These are phyloP conservation scores for Boletus rubropictus DNA, from an alignment of 768 basidiomycete species.

Conservation along the genomic window DNA sequence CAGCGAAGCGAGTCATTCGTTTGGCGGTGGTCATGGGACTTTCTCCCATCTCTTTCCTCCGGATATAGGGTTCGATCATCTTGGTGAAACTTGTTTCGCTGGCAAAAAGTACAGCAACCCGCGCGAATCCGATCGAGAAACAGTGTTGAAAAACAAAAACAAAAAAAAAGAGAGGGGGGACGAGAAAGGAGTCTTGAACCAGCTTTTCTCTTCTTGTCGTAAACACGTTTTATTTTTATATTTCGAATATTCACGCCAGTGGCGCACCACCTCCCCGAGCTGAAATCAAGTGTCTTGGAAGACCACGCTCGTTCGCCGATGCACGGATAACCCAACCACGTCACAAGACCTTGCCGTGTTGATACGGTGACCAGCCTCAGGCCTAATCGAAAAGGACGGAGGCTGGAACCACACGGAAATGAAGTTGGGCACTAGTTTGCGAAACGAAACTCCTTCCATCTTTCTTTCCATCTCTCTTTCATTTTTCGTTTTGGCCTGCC, in stretches of 20 bases:
- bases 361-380: slow-evolving; percentile 18
- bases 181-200: background rate
- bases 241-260: background rate
- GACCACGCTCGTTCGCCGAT: slow-evolving; percentile 5
- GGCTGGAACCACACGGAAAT: background rate
- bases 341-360: slow-evolving; percentile 11
- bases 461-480: too few species aligned
- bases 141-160: background rate
- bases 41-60: background rate
- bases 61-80: background rate
- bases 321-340: slow-evolving; percentile 14
- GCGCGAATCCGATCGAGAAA: slow-evolving; percentile 7
- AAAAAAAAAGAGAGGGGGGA: background rate
- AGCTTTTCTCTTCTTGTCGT: background rate
- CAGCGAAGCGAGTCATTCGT: background rate
- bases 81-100: slow-evolving; percentile 7
- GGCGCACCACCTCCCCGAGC: slow-evolving; percentile 3
- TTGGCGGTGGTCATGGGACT: background rate
- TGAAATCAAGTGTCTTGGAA: background rate
- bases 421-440: slow-evolving; percentile 4
- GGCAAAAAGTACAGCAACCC: background rate
- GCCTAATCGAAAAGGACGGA: too few species aligned
- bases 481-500: background rate
- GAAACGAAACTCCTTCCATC: slow-evolving; percentile 1
- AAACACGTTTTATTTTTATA: background rate